Percentiles rank a stretch among this genome's conserved stretches.
phyloP scores from a whole-genome alignment of 495 filamentous ascomycete species.

The Xylaria grammica region DNA sequence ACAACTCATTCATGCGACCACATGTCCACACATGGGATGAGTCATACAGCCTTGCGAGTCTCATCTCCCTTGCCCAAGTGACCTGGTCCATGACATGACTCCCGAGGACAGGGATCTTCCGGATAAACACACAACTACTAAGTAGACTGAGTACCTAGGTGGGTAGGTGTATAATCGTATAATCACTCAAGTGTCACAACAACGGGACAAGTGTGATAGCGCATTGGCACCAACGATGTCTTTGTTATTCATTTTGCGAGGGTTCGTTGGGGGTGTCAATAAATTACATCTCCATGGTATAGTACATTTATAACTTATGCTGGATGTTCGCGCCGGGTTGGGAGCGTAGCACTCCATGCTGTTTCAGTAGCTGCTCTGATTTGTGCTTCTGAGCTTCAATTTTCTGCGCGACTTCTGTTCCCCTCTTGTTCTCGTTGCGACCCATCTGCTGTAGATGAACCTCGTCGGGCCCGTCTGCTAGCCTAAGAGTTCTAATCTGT shows the following conservation, averaged over 20 bases:
- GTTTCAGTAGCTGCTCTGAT: conserved; percentile 67
- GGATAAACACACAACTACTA: background rate
- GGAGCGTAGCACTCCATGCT: conserved; percentile 58
- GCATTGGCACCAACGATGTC: too few relatives aligned
- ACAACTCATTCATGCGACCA: conserved; percentile 9
- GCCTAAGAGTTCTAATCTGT: conserved; percentile 75
- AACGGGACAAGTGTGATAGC: too few relatives aligned
- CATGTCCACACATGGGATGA: conserved; percentile 24
- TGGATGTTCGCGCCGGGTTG: conserved; percentile 59
- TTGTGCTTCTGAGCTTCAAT: conserved; percentile 68
- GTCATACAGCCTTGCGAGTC: conserved; percentile 18
- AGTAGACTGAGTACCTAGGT: background rate
- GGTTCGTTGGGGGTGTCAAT: conserved; percentile 1
- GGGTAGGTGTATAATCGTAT: too few relatives aligned
- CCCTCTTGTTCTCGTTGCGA: conserved; percentile 77
- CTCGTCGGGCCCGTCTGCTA: conserved; percentile 93
- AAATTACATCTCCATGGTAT: conserved; percentile 1
- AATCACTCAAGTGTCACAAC: too few relatives aligned
- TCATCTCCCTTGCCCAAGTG: background rate
- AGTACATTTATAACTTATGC: conserved; percentile 49
- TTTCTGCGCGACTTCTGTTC: conserved; percentile 65
- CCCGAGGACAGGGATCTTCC: background rate
- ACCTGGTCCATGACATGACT: background rate
- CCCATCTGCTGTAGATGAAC: conserved; percentile 93
- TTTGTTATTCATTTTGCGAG: background rate